Percentiles rank a stretch among this genome's conserved stretches.
These are phyloP conservation scores for Metarhizium humberi DNA, from an alignment of 2,329 filamentous ascomycete species.

Conservation along the genomic window DNA sequence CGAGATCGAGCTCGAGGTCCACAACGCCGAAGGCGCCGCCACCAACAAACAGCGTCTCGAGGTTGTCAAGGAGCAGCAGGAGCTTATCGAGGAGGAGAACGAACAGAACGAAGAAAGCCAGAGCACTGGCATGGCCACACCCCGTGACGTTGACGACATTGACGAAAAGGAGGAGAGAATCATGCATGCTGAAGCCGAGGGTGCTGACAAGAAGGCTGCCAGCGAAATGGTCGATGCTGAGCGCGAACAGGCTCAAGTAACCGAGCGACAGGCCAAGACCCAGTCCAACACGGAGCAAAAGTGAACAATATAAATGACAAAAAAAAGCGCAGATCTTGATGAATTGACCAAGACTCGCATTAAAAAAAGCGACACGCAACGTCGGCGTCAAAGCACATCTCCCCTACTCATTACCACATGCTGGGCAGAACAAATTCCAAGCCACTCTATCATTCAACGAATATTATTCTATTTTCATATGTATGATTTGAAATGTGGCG, in stretches of 20 bases:
- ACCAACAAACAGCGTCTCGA: conserved; percentile 99
- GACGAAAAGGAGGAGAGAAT: conserved; percentile 82
- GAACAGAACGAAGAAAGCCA: conserved; percentile 79
- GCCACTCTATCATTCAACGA: conserved; percentile 12
- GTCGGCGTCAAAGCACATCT: background rate
- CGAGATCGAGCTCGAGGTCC: conserved; percentile 97
- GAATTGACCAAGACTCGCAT: background rate
- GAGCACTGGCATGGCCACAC: conserved; percentile 62
- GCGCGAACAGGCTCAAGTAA: conserved; percentile 30
- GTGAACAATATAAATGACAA: background rate
- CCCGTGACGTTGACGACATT: conserved; percentile 83
- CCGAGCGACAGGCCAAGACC: conserved; percentile 18
- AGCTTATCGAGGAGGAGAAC: conserved; percentile 94
- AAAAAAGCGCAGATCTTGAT: background rate
- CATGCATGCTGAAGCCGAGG: conserved; percentile 38
- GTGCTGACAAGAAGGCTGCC: conserved; percentile 37
- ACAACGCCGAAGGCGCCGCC: conserved; percentile 90
- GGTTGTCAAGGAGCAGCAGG: conserved; percentile 96
- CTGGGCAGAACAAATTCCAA: background rate
- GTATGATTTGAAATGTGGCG: conserved; percentile 6
- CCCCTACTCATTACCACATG: conserved; percentile 1
- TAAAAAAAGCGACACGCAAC: background rate
- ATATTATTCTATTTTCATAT: conserved; percentile 16
- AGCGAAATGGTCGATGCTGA: conserved; percentile 47
- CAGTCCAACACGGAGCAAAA: background rate